A percentile compares a stretch with the other conserved stretches of the same genome.
These are phyloP conservation scores for Balakata baccata DNA, from an alignment of 345 rosid genomes.

Conservation along the genomic window DNA sequence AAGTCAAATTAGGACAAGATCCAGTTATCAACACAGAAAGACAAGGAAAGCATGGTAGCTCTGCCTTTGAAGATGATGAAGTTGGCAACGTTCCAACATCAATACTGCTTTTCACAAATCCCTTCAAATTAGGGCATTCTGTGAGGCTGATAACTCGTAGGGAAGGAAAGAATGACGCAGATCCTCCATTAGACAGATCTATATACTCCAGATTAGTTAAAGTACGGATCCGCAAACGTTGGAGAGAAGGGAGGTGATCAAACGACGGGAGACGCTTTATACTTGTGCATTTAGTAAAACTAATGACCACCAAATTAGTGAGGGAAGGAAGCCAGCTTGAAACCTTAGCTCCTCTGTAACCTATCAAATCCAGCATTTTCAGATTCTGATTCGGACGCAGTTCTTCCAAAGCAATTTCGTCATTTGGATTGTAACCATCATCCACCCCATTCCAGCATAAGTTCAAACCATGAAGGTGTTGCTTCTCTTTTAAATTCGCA, in stretches of 20 bases:
- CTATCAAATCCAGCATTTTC: neutral
- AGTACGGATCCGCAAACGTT: neutral
- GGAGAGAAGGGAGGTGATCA: constrained; percentile 8
- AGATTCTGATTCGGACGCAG: neutral
- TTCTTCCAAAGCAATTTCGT: constrained; percentile 1
- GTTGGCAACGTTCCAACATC: neutral
- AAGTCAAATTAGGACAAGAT: neutral
- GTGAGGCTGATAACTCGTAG: neutral
- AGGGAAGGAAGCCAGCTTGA: constrained; percentile 17
- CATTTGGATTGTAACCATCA: neutral
- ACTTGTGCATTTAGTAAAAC: neutral
- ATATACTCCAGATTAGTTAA: neutral
- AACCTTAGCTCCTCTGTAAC: constrained; percentile 4
- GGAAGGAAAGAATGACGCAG: neutral
- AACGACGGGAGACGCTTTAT: neutral
- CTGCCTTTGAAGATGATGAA: neutral
- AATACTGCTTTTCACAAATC: neutral
- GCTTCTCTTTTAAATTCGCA: constrained; percentile 7
- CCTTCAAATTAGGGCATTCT: neutral
- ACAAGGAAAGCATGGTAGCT: neutral
- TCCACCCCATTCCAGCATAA: neutral
- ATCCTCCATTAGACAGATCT: neutral
- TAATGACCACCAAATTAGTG: neutral
- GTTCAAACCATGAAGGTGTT: neutral
- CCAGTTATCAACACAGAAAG: neutral